Conservation (phyloP, 2,329 filamentous ascomycete species). For the Cryphonectria carpinicola region DNA sequence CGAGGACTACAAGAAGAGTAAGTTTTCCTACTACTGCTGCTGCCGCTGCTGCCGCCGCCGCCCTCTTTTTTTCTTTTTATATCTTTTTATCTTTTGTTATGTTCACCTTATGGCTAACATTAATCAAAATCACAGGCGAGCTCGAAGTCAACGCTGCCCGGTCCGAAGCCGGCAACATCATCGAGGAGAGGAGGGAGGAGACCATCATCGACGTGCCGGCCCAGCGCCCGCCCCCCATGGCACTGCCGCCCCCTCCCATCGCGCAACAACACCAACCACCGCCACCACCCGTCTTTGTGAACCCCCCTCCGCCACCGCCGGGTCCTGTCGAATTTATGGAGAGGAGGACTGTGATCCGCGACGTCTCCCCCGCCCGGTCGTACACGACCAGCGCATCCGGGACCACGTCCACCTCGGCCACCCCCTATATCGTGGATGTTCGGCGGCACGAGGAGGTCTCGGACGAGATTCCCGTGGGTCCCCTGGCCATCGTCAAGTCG, state of each 20-base stretch:
- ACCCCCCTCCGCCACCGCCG: conserved; percentile 29
- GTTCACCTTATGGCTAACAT: conserved; percentile 11
- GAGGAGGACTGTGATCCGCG: conserved; percentile 52
- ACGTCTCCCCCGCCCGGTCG: conserved; percentile 51
- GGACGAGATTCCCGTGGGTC: conserved; percentile 42
- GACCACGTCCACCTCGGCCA: conserved; percentile 33
- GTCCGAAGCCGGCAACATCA: conserved; percentile 50
- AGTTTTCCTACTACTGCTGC: conserved; percentile 31
- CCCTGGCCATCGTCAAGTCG: conserved; percentile 46
- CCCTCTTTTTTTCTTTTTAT: not conserved
- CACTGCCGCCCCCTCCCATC: conserved; percentile 32
- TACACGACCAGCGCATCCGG: conserved; percentile 44
- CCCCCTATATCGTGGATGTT: conserved; percentile 42
- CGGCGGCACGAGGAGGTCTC: conserved; percentile 41
- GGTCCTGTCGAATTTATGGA: conserved; percentile 45
- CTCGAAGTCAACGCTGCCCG: conserved; percentile 50
- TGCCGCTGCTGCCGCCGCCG: conserved; percentile 4
- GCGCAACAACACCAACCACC: conserved; percentile 32
- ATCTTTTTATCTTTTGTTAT: not conserved
- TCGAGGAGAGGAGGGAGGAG: conserved; percentile 55
- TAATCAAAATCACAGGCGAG: conserved; percentile 41
- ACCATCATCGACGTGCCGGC: conserved; percentile 42
- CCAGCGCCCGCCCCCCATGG: conserved; percentile 31
- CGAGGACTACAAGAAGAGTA: conserved; percentile 72
- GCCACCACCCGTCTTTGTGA: conserved; percentile 30